A percentile compares a stretch with the other conserved stretches of the same genome.
Evolutionary conservation across 805 yeast species (phyloP).

Genomic region (Suhomyces tanzawaensis): DNA sequence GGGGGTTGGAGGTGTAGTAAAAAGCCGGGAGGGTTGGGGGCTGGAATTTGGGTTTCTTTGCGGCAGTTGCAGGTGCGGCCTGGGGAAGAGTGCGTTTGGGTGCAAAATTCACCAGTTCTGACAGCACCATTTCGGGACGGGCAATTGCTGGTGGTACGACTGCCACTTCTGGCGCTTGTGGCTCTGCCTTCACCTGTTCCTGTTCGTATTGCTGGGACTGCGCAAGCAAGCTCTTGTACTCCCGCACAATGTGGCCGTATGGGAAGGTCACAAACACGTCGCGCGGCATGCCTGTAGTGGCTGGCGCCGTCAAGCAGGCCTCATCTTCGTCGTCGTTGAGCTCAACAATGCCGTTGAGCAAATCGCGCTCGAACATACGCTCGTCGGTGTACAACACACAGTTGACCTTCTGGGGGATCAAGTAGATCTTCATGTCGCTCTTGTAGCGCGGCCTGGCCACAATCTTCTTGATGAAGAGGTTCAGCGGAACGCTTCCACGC

Average conservation of each 20-base stretch:
- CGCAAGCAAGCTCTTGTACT: constrained; percentile 6
- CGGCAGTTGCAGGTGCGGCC: too few relatives aligned
- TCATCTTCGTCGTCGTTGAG: constrained; percentile 16
- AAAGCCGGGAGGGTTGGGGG: background rate
- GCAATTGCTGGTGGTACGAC: too few relatives aligned
- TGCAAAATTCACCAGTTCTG: too few relatives aligned
- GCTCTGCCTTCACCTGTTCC: too few relatives aligned
- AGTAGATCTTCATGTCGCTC: constrained; percentile 59
- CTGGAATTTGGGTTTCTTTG: background rate
- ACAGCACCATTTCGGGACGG: too few relatives aligned
- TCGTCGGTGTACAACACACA: constrained; percentile 46
- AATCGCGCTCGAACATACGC: constrained; percentile 51
- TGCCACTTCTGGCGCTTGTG: too few relatives aligned
- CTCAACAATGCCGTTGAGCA: constrained; percentile 48
- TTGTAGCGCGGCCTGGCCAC: constrained; percentile 64
- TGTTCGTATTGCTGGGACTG: background rate
- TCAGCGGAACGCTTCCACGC: constrained; percentile 42
- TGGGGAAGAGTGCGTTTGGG: too few relatives aligned
- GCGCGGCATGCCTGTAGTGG: constrained; percentile 9
- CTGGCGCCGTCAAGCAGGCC: background rate
- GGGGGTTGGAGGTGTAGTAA: constrained; percentile 2
- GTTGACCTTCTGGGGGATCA: constrained; percentile 42
- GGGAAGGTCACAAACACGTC: constrained; percentile 15
- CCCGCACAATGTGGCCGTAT: constrained; percentile 5
- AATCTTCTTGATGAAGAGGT: constrained; percentile 52